A percentile compares a stretch with the other conserved stretches of the same genome.
Conservation (phyloP, 305 asterid species). For the Solanum hybrid region DNA sequence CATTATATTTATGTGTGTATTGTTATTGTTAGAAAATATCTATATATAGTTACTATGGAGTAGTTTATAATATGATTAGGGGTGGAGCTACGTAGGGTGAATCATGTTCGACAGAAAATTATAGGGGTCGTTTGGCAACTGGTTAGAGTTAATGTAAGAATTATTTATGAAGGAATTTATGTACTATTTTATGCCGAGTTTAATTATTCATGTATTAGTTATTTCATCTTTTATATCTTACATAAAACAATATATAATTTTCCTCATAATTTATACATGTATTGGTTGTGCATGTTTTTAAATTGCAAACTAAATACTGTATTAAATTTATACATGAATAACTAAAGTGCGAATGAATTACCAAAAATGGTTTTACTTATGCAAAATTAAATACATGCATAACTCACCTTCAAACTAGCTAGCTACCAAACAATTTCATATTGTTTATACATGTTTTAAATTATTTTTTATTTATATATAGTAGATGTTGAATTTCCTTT, state of each 20-base stretch:
- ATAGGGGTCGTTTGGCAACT: not conserved
- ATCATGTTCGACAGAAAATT: not conserved
- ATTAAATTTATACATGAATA: not conserved
- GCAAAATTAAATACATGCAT: not conserved
- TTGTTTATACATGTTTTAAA: too few species aligned
- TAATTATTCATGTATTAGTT: too few species aligned
- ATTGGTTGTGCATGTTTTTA: not conserved
- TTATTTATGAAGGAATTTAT: too few species aligned
- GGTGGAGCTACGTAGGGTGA: not conserved
- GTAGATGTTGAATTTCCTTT: too few species aligned
- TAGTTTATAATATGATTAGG: not conserved
- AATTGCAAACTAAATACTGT: too few species aligned
- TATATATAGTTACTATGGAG: not conserved
- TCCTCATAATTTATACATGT: not conserved
- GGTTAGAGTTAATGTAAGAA: not conserved
- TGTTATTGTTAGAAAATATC: not conserved
- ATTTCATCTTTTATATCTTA: not conserved
- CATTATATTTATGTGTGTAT: too few species aligned
- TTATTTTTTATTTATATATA: too few species aligned
- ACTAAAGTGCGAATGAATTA: too few species aligned
- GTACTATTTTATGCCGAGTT: not conserved
- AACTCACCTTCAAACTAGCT: too few species aligned
- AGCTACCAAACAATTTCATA: not conserved
- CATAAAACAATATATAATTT: not conserved
- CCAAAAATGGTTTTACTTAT: too few species aligned